Evolutionary conservation across 768 basidiomycete species (phyloP), one percentile per base, ranked within the genome.

Genomic region (Punctularia strigosozonata): DNA sequence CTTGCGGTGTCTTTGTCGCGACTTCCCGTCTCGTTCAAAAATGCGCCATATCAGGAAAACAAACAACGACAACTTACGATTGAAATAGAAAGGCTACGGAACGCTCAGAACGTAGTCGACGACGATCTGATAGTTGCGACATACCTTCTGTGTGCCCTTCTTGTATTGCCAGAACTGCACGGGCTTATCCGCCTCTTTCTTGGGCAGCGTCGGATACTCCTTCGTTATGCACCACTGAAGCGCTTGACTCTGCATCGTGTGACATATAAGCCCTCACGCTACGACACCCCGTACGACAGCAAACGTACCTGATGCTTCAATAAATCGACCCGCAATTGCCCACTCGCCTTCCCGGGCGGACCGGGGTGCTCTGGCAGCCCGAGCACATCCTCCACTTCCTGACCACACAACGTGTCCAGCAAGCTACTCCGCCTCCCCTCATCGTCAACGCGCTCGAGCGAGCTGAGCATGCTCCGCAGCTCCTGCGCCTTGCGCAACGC

Each of bases 131-230:
- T 19, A 22, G 13, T n/a, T 17, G 25, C 6, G 13, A 46, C 63
- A 14, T 42, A 77, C 84, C 63, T 80, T 76, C 36, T 53, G 50
- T 1, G 64, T 68, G 21, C 56, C 62, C 50, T 71, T 78, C 49
- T 60, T 71, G 21, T 78, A 56, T 50, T 87, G 78, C 91, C 90
- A 95, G 50, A 95, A 90, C 55, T 94, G 91, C 1, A 89, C 83
- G 0, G 87, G 80, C 25, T 66, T 70, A 42, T 90, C 88, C 0
- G 56, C 53, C 36, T 77, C 75, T 23, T 61, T 69, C 41, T 63
- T 70, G 2, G 90, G 91, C 10, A 91, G 58, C 26, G 58, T 56
- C 1, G 91, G 90, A 50, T 86, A 76, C 56, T 95, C 90, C 20
- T 65, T 73, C 13, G 77, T 71, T 21, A 92, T 66, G 48, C 85